Percentiles rank a stretch among this genome's conserved stretches.
phyloP scores from a whole-genome alignment of 495 filamentous ascomycete species.

The Monascus purpureus region DNA sequence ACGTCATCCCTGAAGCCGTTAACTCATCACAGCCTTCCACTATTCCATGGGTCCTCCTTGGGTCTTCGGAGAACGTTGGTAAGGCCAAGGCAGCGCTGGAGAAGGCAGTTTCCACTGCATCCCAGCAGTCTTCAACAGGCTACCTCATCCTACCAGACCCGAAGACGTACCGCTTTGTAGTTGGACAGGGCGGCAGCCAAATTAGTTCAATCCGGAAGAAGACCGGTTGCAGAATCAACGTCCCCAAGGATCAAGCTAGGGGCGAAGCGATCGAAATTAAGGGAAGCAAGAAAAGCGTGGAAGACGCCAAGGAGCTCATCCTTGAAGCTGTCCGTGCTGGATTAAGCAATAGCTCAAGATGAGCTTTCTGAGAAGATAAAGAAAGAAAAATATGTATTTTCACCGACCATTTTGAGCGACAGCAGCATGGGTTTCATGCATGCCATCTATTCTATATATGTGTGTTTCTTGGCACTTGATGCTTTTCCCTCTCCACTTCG shows the following conservation, averaged over 20 bases:
- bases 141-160: constrained; percentile 87
- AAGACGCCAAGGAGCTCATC: constrained; percentile 81
- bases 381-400: too few species aligned
- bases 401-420: not conserved
- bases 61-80: constrained; percentile 56
- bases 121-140: constrained; percentile 58
- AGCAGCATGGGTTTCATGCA: too few species aligned
- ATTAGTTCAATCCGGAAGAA: constrained; percentile 86
- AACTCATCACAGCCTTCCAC: constrained; percentile 44
- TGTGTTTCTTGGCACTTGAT: too few species aligned
- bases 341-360: constrained; percentile 11
- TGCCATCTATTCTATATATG: too few species aligned
- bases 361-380: not conserved
- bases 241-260: constrained; percentile 65
- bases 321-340: constrained; percentile 55
- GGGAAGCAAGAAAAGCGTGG: constrained; percentile 64
- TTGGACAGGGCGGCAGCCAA: constrained; percentile 77
- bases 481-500: too few species aligned
- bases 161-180: constrained; percentile 73
- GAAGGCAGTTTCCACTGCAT: constrained; percentile 55
- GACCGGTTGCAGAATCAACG: constrained; percentile 83
- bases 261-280: constrained; percentile 80
- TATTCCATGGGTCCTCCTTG: constrained; percentile 86
- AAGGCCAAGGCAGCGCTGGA: constrained; percentile 62
- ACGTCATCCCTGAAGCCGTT: constrained; percentile 29